Evolutionary conservation across 2,329 filamentous ascomycete species (phyloP), one percentile per base, ranked within the genome.

Genomic region (Botrytis elliptica): DNA sequence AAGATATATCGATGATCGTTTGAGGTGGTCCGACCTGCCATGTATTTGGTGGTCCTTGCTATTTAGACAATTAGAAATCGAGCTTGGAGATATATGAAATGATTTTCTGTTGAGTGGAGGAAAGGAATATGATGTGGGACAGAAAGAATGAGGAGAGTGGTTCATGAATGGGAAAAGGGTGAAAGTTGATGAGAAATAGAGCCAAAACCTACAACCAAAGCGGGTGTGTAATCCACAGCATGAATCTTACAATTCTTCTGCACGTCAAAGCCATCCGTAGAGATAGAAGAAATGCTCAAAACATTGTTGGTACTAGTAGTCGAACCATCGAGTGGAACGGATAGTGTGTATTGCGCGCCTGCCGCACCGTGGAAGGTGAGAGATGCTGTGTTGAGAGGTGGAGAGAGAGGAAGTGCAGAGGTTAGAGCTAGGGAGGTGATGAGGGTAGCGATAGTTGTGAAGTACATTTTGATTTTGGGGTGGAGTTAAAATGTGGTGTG

Each of bases 11-110:
- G 42, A 57, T 74, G 42, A 79, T 75, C 1, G 76, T 79, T 52
- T 79, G 75, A 29, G 78, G 78, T n/a, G 78, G 78, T 3, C 78
- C 78, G 20, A 79, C 73, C 7, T 63, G 72, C 78, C 78, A 79
- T 8, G 75, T 77, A 4, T 75, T 73, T 10, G 71, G 18, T n/a
- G 75, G 75, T 7, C 76, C 76, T 59, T 72, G 22, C 60, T 63
- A 5, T 40, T n/a, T 16, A 63, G 3, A 40, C 10, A 18, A n/a
- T 40, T 10, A 57, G n/a, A 29, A 14, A 18, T 33, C 5, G 29
- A 57, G n/a, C 16, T 29, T 29, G 6, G 6, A n/a, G 14, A 55
- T 16, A 7, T 1, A 29, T 29, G 52, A 55, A 14, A 29, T 18
- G 25, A 8, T 29, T 18, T 3, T 55, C 52, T n/a, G n/a, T 16